Evolutionary conservation across 2,329 filamentous ascomycete genomes (phyloP).

Genomic region (Purpureocillium lavendulum): DNA sequence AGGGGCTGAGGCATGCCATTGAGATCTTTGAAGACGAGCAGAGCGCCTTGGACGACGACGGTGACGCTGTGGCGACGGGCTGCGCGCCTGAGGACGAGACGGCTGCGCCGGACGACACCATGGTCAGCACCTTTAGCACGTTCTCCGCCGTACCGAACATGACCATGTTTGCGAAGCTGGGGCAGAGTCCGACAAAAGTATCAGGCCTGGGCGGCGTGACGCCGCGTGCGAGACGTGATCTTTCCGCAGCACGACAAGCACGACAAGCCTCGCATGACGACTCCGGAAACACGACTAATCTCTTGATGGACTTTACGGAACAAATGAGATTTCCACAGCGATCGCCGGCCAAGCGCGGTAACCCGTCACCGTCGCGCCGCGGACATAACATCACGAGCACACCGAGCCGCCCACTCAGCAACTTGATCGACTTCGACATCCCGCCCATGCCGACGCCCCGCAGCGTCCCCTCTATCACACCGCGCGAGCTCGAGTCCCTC

Average conservation of each 20-base stretch:
- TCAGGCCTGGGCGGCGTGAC: slow-evolving; percentile 30
- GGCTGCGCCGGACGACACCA: slow-evolving; percentile 58
- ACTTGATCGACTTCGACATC: slow-evolving; percentile 70
- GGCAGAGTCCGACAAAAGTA: slow-evolving; percentile 53
- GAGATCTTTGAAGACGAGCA: slow-evolving; percentile 53
- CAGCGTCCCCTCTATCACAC: slow-evolving; percentile 83
- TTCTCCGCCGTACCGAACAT: slow-evolving; percentile 87
- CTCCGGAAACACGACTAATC: slow-evolving; percentile 60
- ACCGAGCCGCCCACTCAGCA: slow-evolving; percentile 49
- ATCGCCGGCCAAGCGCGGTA: slow-evolving; percentile 36
- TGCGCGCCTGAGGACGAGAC: slow-evolving; percentile 24
- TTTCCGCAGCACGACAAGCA: slow-evolving; percentile 25
- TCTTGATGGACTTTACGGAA: slow-evolving; percentile 83
- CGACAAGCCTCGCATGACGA: slow-evolving; percentile 26
- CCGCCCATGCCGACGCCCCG: slow-evolving; percentile 89
- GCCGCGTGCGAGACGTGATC: slow-evolving; percentile 26
- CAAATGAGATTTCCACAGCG: slow-evolving; percentile 45
- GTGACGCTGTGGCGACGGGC: slow-evolving; percentile 12
- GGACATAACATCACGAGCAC: slow-evolving; percentile 28
- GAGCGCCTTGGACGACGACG: slow-evolving; percentile 18
- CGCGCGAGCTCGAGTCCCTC: slow-evolving; percentile 83
- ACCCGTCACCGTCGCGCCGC: slow-evolving; percentile 21
- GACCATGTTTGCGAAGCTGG: slow-evolving; percentile 71
- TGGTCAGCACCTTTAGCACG: slow-evolving; percentile 76
- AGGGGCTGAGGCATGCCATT: slow-evolving; percentile 49